Evolutionary conservation across 2,329 filamentous ascomycete species (phyloP).

Genomic region (Hawksworthiomyces lignivorus): DNA sequence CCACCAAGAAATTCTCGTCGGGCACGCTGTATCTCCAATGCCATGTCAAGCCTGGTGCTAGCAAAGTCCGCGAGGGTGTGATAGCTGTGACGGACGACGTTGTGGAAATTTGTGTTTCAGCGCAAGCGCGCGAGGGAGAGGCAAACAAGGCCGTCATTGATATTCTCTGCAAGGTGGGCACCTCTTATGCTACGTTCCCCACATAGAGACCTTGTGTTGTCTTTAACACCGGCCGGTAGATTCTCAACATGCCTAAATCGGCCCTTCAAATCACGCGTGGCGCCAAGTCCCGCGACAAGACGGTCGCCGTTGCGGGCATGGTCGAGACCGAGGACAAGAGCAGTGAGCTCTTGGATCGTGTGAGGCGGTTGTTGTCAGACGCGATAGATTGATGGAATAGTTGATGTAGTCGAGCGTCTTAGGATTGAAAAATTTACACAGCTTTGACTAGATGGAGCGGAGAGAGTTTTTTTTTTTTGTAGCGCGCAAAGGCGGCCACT

Average conservation of each 20-base stretch:
- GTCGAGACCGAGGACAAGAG: constrained; percentile 4
- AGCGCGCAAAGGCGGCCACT: too few relatives aligned
- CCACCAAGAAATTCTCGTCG: constrained; percentile 36
- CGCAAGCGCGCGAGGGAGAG: constrained; percentile 58
- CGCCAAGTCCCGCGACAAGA: constrained; percentile 58
- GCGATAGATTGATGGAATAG: too few relatives aligned
- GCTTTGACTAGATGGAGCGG: too few relatives aligned
- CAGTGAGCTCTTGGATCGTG: constrained; percentile 7
- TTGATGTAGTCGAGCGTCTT: too few relatives aligned
- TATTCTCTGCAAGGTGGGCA: constrained; percentile 50
- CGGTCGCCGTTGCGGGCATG: constrained; percentile 34
- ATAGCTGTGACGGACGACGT: constrained; percentile 44
- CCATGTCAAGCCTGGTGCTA: constrained; percentile 59
- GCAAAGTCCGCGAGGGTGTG: constrained; percentile 54
- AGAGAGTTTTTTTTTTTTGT: too few relatives aligned
- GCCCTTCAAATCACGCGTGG: constrained; percentile 56
- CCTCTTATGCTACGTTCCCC: neutral
- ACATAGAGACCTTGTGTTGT: neutral
- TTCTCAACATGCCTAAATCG: constrained; percentile 55
- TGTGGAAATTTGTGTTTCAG: constrained; percentile 59
- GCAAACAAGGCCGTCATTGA: constrained; percentile 60
- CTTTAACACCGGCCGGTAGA: constrained; percentile 26
- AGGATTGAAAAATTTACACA: too few relatives aligned
- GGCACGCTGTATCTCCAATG: constrained; percentile 53
- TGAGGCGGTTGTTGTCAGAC: constrained; percentile 6